A percentile compares a stretch with the other conserved stretches of the same genome.
phyloP scores from a whole-genome alignment of 164 flowering plant genomes.

The Dillenia turbinata region DNA sequence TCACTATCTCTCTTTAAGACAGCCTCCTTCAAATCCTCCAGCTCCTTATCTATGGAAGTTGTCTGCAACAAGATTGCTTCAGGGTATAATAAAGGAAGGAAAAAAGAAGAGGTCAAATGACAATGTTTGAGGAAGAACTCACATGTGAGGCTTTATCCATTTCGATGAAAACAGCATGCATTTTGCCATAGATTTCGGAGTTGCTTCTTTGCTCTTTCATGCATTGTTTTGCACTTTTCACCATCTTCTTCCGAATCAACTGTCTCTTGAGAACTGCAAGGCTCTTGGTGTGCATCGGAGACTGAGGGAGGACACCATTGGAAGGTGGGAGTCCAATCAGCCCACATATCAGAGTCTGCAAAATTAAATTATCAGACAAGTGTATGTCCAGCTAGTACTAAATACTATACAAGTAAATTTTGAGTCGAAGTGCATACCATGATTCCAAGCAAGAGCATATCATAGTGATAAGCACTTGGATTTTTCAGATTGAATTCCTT shows the following conservation, averaged over 20 bases:
- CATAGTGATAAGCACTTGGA: conserved; percentile 51
- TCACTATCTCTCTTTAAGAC: conserved; percentile 32
- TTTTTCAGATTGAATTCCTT: conserved; percentile 52
- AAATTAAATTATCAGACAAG: neutral
- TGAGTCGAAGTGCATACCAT: conserved; percentile 24
- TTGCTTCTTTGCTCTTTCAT: conserved; percentile 33
- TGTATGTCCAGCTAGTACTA: too few relatives aligned
- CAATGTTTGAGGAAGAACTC: conserved; percentile 7
- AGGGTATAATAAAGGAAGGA: neutral
- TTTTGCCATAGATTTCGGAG: conserved; percentile 47
- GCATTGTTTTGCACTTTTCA: conserved; percentile 42
- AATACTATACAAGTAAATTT: too few relatives aligned
- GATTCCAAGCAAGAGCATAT: conserved; percentile 42
- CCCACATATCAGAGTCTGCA: conserved; percentile 49
- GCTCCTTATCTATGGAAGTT: conserved; percentile 28
- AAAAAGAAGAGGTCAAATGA: neutral
- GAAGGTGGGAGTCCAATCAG: conserved; percentile 50
- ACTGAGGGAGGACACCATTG: conserved; percentile 59
- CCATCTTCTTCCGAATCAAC: conserved; percentile 55
- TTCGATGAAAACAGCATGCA: conserved; percentile 50
- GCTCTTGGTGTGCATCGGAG: conserved; percentile 65
- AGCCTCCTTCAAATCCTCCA: conserved; percentile 49
- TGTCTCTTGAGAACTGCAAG: conserved; percentile 50
- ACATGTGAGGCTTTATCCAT: conserved; percentile 34
- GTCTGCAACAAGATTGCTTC: conserved; percentile 16